Base-by-base conservation (phyloP, 192 early-diverging fungal species). In the Haplosporangium gracile region DNA sequence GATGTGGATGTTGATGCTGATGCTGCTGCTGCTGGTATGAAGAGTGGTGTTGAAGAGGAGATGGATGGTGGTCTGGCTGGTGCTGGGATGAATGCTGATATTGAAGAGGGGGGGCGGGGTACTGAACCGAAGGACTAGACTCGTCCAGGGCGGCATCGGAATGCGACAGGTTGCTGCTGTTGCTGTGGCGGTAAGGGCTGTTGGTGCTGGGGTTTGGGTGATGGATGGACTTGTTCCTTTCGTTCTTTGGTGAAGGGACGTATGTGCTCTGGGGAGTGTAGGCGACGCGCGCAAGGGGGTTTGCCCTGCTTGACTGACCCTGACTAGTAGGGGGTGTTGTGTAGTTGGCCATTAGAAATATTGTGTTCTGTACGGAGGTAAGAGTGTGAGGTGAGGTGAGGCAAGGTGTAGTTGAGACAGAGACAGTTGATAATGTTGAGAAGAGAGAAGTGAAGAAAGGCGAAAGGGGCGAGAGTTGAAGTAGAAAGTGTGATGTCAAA, bases 231-330 rank as follows among this genome's bases (percentile, higher is more conserved):
- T 74, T 79, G 53, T 22, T 65, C 45, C 75, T 42, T n/a, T 38
- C 40, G 42, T 77, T 76, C 26, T 76, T 77, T 55, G 74, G 80
- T 13, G 78, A 36, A 36, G 83, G 78, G 0, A 86, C 76, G 60
- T 86, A 86, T 6, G 84, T 75, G 13, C 75, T 80, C 42, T 76
- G 75, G 11, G 84, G 84, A 2, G 68, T 86, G 76, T 86, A 86
- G 4, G 79, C 5, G 22, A 86, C 84, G 34, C 79, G 84, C 0
- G 69, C 84, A 11, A 86, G 79, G 0, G 84, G 84, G 36, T 86
- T 86, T 49, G 39, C n/a, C 5, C 78, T 71, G 65, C 38, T 57
- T 38, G 78, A 57, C 40, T 72, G 51, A 47, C 68, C 63, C 32
- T 77, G 75, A 72, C 49, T 75, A 4, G 75, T 22, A 29, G 78